These are phyloP conservation scores for Odontarrhena argentea DNA, from an alignment of 345 rosid genomes.

Conservation along the genomic window DNA sequence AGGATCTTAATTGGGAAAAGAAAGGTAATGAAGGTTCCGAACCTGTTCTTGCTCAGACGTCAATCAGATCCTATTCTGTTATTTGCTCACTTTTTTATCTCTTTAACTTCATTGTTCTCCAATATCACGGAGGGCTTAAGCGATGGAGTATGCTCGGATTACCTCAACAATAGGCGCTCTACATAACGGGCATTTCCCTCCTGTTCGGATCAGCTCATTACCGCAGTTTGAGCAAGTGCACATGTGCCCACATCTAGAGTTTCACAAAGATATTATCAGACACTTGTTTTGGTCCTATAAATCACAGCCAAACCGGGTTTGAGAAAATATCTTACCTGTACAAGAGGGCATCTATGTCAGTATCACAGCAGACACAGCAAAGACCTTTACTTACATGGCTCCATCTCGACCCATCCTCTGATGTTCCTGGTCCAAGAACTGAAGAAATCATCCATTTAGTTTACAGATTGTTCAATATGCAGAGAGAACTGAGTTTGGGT, in stretches of 20 bases:
- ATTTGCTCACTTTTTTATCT: neutral
- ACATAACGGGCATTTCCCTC: slow-evolving; percentile 77
- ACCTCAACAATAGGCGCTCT: slow-evolving; percentile 79
- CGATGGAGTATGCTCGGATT: slow-evolving; percentile 77
- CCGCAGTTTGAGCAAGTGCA: slow-evolving; percentile 83
- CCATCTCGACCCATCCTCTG: slow-evolving; percentile 76
- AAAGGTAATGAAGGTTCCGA: slow-evolving; percentile 2
- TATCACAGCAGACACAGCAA: slow-evolving; percentile 78
- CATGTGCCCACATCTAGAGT: slow-evolving; percentile 78
- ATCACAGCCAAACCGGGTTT: slow-evolving; percentile 30
- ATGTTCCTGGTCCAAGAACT: slow-evolving; percentile 59
- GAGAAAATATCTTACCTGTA: slow-evolving; percentile 50
- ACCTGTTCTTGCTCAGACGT: slow-evolving; percentile 6
- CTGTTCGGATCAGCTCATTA: slow-evolving; percentile 65
- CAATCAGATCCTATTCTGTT: neutral
- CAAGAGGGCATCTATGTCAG: slow-evolving; percentile 67
- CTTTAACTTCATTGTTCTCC: slow-evolving; percentile 27
- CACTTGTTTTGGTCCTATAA: neutral
- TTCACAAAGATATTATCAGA: neutral
- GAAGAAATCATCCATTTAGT: slow-evolving; percentile 21
- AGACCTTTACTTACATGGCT: slow-evolving; percentile 74
- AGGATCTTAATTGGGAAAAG: neutral
- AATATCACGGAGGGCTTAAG: slow-evolving; percentile 28
- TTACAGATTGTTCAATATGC: slow-evolving; percentile 12
- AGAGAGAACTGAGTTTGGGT: neutral